These are phyloP conservation scores for Populus davidiana DNA, from an alignment of 345 rosid genomes.

Conservation along the genomic window DNA sequence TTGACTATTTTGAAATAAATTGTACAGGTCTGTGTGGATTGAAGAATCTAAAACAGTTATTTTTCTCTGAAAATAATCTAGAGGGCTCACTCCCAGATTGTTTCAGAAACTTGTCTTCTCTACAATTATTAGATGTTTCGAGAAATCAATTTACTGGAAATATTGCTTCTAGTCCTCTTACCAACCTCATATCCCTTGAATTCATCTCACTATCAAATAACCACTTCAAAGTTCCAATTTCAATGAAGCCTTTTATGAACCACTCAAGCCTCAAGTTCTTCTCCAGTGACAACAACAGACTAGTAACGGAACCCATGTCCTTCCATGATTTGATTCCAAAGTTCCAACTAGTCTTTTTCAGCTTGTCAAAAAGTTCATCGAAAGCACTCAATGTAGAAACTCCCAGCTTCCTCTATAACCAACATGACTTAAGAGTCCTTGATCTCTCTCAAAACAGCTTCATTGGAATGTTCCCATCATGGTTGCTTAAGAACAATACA, in stretches of 20 bases:
- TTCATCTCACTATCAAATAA: constrained; percentile 6
- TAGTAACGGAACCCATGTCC: not conserved
- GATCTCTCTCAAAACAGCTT: constrained; percentile 2
- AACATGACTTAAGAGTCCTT: constrained; percentile 2
- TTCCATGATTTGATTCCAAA: not conserved
- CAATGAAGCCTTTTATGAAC: constrained; percentile 6
- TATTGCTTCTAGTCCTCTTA: not conserved
- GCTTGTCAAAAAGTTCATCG: not conserved
- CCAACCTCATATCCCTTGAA: not conserved
- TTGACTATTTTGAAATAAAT: not conserved
- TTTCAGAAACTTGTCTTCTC: constrained; percentile 14
- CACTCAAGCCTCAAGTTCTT: constrained; percentile 15
- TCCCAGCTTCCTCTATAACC: constrained; percentile 8
- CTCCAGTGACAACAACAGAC: not conserved
- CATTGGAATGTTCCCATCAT: constrained; percentile 10
- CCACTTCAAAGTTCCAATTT: not conserved
- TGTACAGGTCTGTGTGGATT: too few relatives aligned
- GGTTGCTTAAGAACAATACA: constrained; percentile 33
- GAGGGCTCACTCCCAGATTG: not conserved
- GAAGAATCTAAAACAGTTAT: too few relatives aligned
- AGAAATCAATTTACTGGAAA: constrained; percentile 16
- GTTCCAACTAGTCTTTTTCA: not conserved
- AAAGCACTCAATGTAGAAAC: not conserved
- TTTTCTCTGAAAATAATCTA: not conserved
- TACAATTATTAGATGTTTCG: constrained; percentile 13